Conservation (phyloP, 352 stramenopile genomes). For the Globisporangium canariense region DNA sequence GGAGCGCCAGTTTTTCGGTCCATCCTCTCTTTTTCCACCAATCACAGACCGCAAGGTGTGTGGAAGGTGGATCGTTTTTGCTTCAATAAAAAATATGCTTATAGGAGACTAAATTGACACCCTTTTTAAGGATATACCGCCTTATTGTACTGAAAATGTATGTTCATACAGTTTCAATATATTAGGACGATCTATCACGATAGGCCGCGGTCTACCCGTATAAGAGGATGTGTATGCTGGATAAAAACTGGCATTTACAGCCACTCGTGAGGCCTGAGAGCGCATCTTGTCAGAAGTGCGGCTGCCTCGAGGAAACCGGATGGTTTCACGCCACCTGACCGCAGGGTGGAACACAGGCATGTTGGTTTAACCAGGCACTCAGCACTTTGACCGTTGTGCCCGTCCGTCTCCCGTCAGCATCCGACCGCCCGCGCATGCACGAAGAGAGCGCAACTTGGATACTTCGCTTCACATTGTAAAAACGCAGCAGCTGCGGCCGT, state of each 20-base stretch:
- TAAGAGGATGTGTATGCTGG: too few relatives aligned
- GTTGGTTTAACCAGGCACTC: too few relatives aligned
- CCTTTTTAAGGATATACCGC: too few relatives aligned
- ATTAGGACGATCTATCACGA: too few relatives aligned
- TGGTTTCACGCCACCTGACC: conserved; percentile 7
- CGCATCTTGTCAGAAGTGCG: neutral
- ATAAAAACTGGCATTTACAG: too few relatives aligned
- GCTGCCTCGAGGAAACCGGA: conserved; percentile 11
- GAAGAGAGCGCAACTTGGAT: neutral
- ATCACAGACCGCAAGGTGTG: neutral
- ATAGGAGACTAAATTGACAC: too few relatives aligned
- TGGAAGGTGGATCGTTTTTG: too few relatives aligned
- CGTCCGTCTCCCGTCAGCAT: neutral
- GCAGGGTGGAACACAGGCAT: neutral
- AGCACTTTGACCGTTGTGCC: too few relatives aligned
- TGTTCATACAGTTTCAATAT: too few relatives aligned
- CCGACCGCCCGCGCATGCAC: neutral
- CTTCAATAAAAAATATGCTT: too few relatives aligned
- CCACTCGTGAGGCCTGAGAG: conserved; percentile 1
- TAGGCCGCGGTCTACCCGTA: too few relatives aligned
- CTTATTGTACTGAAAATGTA: too few relatives aligned
- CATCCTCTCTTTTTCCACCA: conserved; percentile 10
- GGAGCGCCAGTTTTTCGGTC: conserved; percentile 4
- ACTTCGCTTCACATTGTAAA: neutral
- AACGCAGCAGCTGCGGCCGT: neutral